A percentile compares a stretch with the other conserved stretches of the same genome.
Conservation (phyloP, 2,329 filamentous ascomycete genomes). For the Alternaria postmessia region DNA sequence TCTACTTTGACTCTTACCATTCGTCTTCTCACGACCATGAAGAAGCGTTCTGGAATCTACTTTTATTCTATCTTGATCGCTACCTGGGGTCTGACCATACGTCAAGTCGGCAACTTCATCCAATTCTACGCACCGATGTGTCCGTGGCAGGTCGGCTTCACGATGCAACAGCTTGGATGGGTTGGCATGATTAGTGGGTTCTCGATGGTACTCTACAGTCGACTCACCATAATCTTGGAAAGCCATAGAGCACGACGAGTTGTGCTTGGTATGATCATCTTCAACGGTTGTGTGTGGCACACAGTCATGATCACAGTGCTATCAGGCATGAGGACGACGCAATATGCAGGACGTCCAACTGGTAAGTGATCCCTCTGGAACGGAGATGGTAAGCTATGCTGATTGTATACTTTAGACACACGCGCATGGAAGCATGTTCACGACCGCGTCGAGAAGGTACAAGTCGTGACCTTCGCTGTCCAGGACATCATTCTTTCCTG, state of each 20-base stretch:
- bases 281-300: slow-evolving; percentile 61
- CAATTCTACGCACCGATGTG: slow-evolving; percentile 47
- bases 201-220: slow-evolving; percentile 65
- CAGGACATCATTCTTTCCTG: slow-evolving; percentile 44
- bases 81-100: slow-evolving; percentile 50
- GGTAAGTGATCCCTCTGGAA: not conserved
- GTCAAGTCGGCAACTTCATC: slow-evolving; percentile 51
- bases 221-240: slow-evolving; percentile 64
- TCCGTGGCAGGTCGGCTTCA: slow-evolving; percentile 4
- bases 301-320: slow-evolving; percentile 56
- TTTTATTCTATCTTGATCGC: slow-evolving; percentile 56
- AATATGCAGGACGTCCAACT: not conserved
- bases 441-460: slow-evolving; percentile 33
- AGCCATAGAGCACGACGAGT: slow-evolving; percentile 56
- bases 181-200: slow-evolving; percentile 67
- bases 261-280: slow-evolving; percentile 63
- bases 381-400: not conserved
- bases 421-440: slow-evolving; percentile 5
- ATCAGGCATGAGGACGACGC: not conserved
- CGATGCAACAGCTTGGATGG: slow-evolving; percentile 59
- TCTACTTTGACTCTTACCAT: slow-evolving; percentile 52
- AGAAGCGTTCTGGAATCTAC: slow-evolving; percentile 53
- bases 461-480: slow-evolving; percentile 47
- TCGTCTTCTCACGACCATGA: slow-evolving; percentile 55
- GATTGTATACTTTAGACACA: not conserved